Evolutionary conservation across 1,284 basidiomycete species (phyloP), one percentile per base, ranked within the genome.

Genomic region (Fomitopsis schrenkii): DNA sequence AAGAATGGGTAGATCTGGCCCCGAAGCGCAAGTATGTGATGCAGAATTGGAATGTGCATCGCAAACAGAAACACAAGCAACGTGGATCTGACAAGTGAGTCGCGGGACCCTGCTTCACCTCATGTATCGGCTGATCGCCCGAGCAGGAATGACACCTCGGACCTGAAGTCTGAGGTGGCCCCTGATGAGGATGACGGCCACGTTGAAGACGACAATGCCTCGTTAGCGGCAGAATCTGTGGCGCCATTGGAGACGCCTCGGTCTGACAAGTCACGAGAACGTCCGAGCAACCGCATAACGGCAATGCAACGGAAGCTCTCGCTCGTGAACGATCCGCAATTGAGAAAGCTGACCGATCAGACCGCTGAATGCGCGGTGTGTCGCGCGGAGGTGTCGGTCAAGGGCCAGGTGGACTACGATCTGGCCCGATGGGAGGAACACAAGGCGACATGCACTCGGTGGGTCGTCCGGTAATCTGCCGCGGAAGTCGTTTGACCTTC

Each of bases 241-340:
- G 63, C 61, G 28, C 35, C 36, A 6, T 26, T 54, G 22, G 64
- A 71, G 44, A 60, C 54, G 12, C 45, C 53, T 48, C 50, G 61
- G 58, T 10, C 58, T 55, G 48, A 64, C 80, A 72, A 72, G 5
- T 90, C 70, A 22, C 63, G 80, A 38, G 56, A 64, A 38, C 84
- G 83, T 57, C 85, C 83, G 3, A 80, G 79, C 62, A 80, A 78
- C 58, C 79, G 83, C 50, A 81, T 87, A 35, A 81, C 85, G 10
- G 80, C 81, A 10, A 80, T 84, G 15, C 82, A 86, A 65, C 77
- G 87, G 60, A 85, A 83, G 72, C 70, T 88, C 45, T 72, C 75
- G 58, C 71, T 89, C 61, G 77, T 87, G 36, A 88, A 87, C 63
- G 87, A 90, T 68, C 66, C 79, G 19, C 82, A 84, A 64, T 85